A percentile compares a stretch with the other conserved stretches of the same genome.
phyloP scores from a whole-genome alignment of 306 rosid species.

The Crotalaria pallida region DNA sequence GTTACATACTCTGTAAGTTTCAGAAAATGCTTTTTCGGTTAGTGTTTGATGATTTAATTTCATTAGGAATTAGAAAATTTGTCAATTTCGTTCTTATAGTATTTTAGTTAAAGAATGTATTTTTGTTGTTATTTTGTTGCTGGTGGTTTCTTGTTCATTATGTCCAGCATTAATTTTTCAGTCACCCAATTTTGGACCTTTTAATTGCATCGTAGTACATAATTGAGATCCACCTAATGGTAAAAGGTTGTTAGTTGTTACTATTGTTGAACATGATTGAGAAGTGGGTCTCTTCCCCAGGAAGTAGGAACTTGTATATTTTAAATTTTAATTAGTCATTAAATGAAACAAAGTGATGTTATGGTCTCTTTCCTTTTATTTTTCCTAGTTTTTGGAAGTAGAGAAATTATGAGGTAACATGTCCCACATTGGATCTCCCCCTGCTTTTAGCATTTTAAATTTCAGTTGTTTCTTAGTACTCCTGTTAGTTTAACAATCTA shows the following conservation, averaged over 20 bases:
- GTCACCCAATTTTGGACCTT: too few species aligned
- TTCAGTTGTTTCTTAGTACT: background rate
- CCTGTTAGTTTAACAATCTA: background rate
- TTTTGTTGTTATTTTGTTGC: background rate
- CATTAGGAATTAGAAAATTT: background rate
- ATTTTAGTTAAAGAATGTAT: background rate
- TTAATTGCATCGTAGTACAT: too few species aligned
- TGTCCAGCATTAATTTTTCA: background rate
- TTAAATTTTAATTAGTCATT: background rate
- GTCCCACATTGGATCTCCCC: too few species aligned
- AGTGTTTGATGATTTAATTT: background rate
- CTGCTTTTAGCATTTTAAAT: too few species aligned
- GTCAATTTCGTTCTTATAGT: background rate
- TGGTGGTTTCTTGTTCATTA: background rate
- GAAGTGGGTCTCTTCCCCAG: too few species aligned
- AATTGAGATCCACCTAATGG: too few species aligned
- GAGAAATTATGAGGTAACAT: too few species aligned
- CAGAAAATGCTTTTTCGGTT: background rate
- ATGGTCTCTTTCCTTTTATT: background rate
- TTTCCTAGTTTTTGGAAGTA: too few species aligned
- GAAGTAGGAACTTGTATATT: too few species aligned
- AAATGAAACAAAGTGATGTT: background rate
- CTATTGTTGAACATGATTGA: too few species aligned
- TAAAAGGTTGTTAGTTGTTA: too few species aligned
- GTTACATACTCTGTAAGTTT: background rate